phyloP scores from a whole-genome alignment of 805 yeast species.

The Schizosaccharomyces japonicus region DNA sequence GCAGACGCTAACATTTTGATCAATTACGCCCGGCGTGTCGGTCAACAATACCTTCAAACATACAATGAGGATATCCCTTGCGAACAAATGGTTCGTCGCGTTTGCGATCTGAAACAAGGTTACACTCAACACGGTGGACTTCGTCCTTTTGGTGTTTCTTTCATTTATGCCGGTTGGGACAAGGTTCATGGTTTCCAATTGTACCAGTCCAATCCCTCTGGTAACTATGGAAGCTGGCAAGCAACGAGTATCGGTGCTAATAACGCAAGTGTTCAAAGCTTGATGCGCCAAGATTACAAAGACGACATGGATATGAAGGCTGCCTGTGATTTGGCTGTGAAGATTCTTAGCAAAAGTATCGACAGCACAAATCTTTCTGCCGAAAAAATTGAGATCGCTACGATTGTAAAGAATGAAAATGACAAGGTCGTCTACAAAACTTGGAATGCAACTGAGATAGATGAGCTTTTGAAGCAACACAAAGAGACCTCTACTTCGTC shows the following conservation, averaged over 20 bases:
- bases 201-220: slow-evolving; percentile 88
- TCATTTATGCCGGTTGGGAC: slow-evolving; percentile 79
- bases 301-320: slow-evolving; percentile 41
- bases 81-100: slow-evolving; percentile 61
- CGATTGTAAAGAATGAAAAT: slow-evolving; percentile 25
- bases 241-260: slow-evolving; percentile 94
- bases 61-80: slow-evolving; percentile 89
- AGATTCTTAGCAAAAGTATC: slow-evolving; percentile 81
- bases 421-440: slow-evolving; percentile 42
- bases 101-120: slow-evolving; percentile 89
- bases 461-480: slow-evolving; percentile 40
- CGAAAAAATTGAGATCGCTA: slow-evolving; percentile 80
- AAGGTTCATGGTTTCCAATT: slow-evolving; percentile 73
- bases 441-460: slow-evolving; percentile 62
- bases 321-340: slow-evolving; percentile 70
- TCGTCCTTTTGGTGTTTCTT: slow-evolving; percentile 94
- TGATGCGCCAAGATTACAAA: slow-evolving; percentile 82
- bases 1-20: slow-evolving; percentile 87
- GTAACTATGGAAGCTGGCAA: slow-evolving; percentile 95
- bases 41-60: slow-evolving; percentile 64
- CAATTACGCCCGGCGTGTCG: slow-evolving; percentile 59
- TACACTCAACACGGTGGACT: slow-evolving; percentile 97
- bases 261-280: slow-evolving; percentile 84
- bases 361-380: slow-evolving; percentile 66
- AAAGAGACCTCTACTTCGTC: background rate